These are phyloP conservation scores for Auricularia sp. DNA, from an alignment of 768 basidiomycete genomes.

Conservation along the genomic window DNA sequence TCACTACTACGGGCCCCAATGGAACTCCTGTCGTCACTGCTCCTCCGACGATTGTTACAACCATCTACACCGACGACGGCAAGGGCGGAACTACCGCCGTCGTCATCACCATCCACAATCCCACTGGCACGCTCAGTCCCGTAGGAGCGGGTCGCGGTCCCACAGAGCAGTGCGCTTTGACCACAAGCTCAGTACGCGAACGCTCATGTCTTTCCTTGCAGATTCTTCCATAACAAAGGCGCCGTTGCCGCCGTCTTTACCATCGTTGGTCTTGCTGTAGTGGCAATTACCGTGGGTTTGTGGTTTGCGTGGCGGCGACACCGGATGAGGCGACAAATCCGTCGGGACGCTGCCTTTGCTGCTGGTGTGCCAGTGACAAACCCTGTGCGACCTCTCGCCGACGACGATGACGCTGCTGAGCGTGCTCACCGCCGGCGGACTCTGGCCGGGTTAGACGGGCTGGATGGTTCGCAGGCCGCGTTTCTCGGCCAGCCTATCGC, in stretches of 20 bases:
- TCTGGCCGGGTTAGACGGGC: neutral
- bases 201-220: constrained; percentile 18
- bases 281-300: constrained; percentile 56
- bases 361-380: constrained; percentile 20
- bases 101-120: constrained; percentile 58
- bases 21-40: constrained; percentile 40
- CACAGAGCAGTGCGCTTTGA: neutral
- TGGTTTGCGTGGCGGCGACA: constrained; percentile 62
- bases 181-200: neutral
- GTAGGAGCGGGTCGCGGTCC: constrained; percentile 38
- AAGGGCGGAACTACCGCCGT: constrained; percentile 47
- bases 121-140: constrained; percentile 50
- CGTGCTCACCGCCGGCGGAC: neutral
- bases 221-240: constrained; percentile 82
- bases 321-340: constrained; percentile 47
- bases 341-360: constrained; percentile 62
- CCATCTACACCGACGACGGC: constrained; percentile 41
- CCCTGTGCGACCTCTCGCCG: neutral
- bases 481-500: neutral
- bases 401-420: neutral
- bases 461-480: neutral
- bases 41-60: constrained; percentile 48
- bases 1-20: constrained; percentile 49
- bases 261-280: constrained; percentile 73
- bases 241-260: constrained; percentile 90